Evolutionary conservation across 179 eudicot genomes (phyloP).

Genomic region (Beta lomatogona): DNA sequence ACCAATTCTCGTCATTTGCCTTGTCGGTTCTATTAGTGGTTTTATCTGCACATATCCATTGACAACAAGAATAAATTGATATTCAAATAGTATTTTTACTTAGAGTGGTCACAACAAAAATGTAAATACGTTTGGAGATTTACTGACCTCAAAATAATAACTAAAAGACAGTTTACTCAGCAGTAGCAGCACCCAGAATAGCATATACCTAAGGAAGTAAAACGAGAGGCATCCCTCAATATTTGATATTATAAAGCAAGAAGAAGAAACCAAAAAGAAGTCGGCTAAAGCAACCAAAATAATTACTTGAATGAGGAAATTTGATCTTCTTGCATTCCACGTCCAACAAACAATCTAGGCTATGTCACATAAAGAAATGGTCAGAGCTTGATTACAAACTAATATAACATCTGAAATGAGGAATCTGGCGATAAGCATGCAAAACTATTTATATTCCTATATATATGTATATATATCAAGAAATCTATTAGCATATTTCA

Average conservation of each 20-base stretch:
- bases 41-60: conserved; percentile 67
- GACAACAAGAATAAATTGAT: conserved; percentile 8
- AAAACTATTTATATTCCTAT: background rate
- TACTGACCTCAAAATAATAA: conserved; percentile 86
- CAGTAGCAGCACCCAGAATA: conserved; percentile 86
- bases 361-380: conserved; percentile 37
- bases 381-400: background rate
- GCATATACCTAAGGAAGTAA: conserved; percentile 62
- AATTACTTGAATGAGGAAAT: conserved; percentile 72
- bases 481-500: background rate
- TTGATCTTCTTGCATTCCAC: conserved; percentile 99
- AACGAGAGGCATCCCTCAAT: conserved; percentile 8
- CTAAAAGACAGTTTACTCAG: conserved; percentile 91
- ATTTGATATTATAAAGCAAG: background rate
- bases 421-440: background rate
- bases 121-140: background rate
- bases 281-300: conserved; percentile 24
- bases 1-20: conserved; percentile 81
- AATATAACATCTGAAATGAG: background rate
- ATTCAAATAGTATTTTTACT: background rate
- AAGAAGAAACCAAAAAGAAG: conserved; percentile 19
- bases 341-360: conserved; percentile 88
- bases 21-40: conserved; percentile 89
- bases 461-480: background rate
- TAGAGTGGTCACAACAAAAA: no score